phyloP scores from a whole-genome alignment of 257 asterid species.

The Echites panduratus region DNA sequence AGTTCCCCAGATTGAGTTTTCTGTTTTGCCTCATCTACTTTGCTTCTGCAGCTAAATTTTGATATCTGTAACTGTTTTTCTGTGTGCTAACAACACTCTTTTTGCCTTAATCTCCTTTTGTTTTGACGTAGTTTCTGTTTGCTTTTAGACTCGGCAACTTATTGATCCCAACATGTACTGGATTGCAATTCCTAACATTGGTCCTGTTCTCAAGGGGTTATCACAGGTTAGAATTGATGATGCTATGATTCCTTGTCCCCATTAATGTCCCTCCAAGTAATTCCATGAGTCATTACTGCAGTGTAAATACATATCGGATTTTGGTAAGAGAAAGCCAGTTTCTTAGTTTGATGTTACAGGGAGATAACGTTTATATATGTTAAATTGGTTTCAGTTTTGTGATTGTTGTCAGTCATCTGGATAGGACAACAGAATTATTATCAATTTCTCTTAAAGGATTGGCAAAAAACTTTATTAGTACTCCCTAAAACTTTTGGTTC shows the following conservation, averaged over 20 bases:
- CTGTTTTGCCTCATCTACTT: not conserved
- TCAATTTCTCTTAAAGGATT: not conserved
- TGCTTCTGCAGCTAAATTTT: not conserved
- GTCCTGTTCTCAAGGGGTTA: slow-evolving; percentile 91
- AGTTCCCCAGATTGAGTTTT: not conserved
- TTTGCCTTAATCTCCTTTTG: not conserved
- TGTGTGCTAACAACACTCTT: not conserved
- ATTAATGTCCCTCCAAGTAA: not conserved
- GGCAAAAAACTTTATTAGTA: not conserved
- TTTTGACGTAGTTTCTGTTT: slow-evolving; percentile 11
- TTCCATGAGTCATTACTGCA: not conserved
- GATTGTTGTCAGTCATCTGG: not conserved
- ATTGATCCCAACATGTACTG: slow-evolving; percentile 89
- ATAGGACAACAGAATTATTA: not conserved
- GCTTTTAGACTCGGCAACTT: slow-evolving; percentile 77
- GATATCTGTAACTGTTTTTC: not conserved
- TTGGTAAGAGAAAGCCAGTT: not conserved
- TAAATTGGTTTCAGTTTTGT: not conserved
- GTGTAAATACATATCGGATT: not conserved
- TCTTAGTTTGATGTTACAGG: not conserved
- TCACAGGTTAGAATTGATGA: slow-evolving; percentile 54
- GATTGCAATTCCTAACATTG: slow-evolving; percentile 92
- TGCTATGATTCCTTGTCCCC: not conserved
- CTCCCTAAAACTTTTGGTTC: not conserved
- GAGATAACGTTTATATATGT: not conserved